A percentile compares a stretch with the other conserved stretches of the same genome.
phyloP scores from a whole-genome alignment of 768 basidiomycete genomes.

The Pleurotus ostreatus region DNA sequence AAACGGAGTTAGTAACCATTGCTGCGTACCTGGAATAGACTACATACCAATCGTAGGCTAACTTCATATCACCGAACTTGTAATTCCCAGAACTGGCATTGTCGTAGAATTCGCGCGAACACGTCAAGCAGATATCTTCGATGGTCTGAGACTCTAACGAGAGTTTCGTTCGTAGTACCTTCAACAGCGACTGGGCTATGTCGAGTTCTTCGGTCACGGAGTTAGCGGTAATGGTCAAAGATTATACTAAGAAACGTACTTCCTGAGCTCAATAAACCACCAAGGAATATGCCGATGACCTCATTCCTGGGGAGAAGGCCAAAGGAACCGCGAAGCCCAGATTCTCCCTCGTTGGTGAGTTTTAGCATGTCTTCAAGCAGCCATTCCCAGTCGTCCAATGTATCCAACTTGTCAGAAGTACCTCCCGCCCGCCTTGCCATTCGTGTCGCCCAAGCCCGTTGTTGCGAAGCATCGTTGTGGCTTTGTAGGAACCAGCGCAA shows the following conservation, averaged over 20 bases:
- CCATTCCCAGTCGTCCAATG: constrained; percentile 80
- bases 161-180: constrained; percentile 40
- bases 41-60: constrained; percentile 89
- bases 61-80: constrained; percentile 91
- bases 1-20: constrained; percentile 1
- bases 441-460: constrained; percentile 81
- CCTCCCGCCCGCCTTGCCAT: constrained; percentile 74
- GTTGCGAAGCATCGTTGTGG: constrained; percentile 56
- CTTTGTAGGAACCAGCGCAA: constrained; percentile 91
- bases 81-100: constrained; percentile 92
- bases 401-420: constrained; percentile 45
- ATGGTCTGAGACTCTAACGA: constrained; percentile 45
- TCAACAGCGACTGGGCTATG: constrained; percentile 61
- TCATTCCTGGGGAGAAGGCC: constrained; percentile 70
- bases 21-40: constrained; percentile 6
- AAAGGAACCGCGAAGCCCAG: constrained; percentile 71
- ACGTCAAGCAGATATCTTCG: constrained; percentile 77
- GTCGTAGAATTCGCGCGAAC: constrained; percentile 90
- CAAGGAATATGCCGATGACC: constrained; percentile 77
- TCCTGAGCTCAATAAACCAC: constrained; percentile 80
- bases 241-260: constrained; percentile 51
- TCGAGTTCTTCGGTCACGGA: constrained; percentile 48
- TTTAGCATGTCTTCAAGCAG: constrained; percentile 89
- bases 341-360: constrained; percentile 61
- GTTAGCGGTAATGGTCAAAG: not conserved